phyloP scores from a whole-genome alignment of 2,329 filamentous ascomycete species.

The Boeremia exigua region DNA sequence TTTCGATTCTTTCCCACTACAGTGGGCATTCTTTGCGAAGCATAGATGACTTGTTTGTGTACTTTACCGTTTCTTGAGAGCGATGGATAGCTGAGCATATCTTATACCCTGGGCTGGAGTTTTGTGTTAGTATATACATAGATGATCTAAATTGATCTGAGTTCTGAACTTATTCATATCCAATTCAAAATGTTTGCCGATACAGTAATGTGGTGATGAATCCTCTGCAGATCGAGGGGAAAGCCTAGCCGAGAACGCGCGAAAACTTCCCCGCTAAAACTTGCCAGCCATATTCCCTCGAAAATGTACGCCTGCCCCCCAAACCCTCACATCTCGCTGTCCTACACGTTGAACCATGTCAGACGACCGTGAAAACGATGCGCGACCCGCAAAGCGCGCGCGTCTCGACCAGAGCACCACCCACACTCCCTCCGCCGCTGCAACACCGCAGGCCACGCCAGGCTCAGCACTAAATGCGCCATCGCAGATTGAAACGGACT shows the following conservation, averaged over 20 bases:
- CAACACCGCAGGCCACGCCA: constrained; percentile 20
- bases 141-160: constrained; percentile 13
- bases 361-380: constrained; percentile 19
- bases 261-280: constrained; percentile 38
- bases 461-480: constrained; percentile 17
- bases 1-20: constrained; percentile 28
- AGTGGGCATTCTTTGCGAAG: constrained; percentile 8
- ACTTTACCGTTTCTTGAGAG: constrained; percentile 1
- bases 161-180: background rate
- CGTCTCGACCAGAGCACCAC: constrained; percentile 34
- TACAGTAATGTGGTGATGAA: too few relatives aligned
- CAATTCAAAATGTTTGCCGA: background rate
- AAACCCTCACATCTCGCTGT: constrained; percentile 3
- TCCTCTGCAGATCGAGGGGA: background rate
- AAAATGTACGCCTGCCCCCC: background rate
- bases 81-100: constrained; percentile 16
- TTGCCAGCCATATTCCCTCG: constrained; percentile 7
- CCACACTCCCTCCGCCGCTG: constrained; percentile 17
- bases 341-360: constrained; percentile 20
- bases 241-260: constrained; percentile 5
- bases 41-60: constrained; percentile 2
- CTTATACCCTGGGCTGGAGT: constrained; percentile 19
- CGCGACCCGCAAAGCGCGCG: constrained; percentile 42
- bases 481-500: constrained; percentile 32
- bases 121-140: constrained; percentile 6